Base-by-base conservation (phyloP, 2,329 filamentous ascomycete genomes). In the Diaporthe helianthi region DNA sequence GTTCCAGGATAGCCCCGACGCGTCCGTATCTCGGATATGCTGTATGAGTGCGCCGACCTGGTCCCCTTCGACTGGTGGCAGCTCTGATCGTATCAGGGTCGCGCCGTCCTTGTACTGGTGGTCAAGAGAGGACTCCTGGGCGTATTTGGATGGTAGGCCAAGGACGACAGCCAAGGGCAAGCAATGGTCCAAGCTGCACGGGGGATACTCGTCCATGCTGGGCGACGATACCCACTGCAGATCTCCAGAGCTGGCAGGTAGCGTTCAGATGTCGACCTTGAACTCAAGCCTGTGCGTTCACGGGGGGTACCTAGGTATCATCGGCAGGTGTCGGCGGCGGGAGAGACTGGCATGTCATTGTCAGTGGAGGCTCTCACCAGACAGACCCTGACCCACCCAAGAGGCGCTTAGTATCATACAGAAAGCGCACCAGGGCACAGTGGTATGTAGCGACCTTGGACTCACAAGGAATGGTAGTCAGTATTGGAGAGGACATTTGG, bases 111-210 rank as follows among this genome's bases (percentile, higher is more conserved):
- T 84, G 49, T 91, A 83, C 65, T 84, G 84, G 55, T 82, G 82
- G 73, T 85, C 80, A 61, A 83, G 74, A 65, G 80, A 76, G 69
- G 83, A 79, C 73, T 83, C 76, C 73, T 83, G 73, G 31, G 77
- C 75, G 79, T 75, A 73, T 77, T 77, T 76, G 81, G 78, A 71
- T 6, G 77, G 85, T 41, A 98, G 86, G 15, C 95, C 96, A 46
- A 93, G 93, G 41, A 97, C 87, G 55, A 97, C 84, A 71, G 98
- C 82, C 69, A 97, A 86, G 44, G 95, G 95, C 75, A 97, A 86
- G 81, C 96, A 97, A 81, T 96, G 94, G 78, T 90, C 89, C 79
- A 97, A 85, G 83, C 94, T 97, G 80, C 91, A 91, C 69, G 83
- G 79, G 67, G 92, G 92, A 81, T 93, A 95, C 75, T 87, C 92